Evolutionary conservation across 371 early-diverging fungal genomes (phyloP).

Genomic region (Syncephalastrum monosporum): DNA sequence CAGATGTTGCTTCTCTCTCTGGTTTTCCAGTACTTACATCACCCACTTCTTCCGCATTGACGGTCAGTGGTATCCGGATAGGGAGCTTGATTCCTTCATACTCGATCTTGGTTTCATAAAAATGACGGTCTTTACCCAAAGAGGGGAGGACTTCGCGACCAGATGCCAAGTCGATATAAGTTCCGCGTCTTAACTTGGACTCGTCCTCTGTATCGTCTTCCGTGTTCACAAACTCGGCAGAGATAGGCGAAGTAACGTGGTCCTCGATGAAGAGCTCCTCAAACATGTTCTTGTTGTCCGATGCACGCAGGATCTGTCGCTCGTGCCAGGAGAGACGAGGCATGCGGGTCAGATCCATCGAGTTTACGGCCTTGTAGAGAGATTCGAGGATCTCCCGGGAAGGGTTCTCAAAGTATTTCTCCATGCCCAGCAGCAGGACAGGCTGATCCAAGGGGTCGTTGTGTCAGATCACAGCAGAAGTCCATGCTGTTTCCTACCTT

Average conservation of each 20-base stretch:
- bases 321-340: conserved; percentile 79
- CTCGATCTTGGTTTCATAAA: conserved; percentile 80
- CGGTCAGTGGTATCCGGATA: conserved; percentile 82
- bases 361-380: conserved; percentile 81
- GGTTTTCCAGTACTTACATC: conserved; percentile 58
- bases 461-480: not conserved
- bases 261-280: conserved; percentile 72
- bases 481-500: conserved; percentile 56
- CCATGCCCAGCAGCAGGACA: conserved; percentile 83
- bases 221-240: conserved; percentile 14
- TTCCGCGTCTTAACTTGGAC: conserved; percentile 37
- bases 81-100: conserved; percentile 83
- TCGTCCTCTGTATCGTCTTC: conserved; percentile 21
- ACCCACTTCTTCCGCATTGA: conserved; percentile 88
- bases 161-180: conserved; percentile 56
- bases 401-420: conserved; percentile 86
- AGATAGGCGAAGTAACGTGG: conserved; percentile 15
- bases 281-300: conserved; percentile 82
- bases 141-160: conserved; percentile 43
- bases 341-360: conserved; percentile 81
- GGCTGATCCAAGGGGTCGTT: conserved; percentile 53
- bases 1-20: not conserved
- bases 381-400: conserved; percentile 72
- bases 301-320: conserved; percentile 72
- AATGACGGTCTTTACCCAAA: conserved; percentile 80